Evolutionary conservation across 345 rosid genomes (phyloP).

Genomic region (rapeseed (Brassica napus)): DNA sequence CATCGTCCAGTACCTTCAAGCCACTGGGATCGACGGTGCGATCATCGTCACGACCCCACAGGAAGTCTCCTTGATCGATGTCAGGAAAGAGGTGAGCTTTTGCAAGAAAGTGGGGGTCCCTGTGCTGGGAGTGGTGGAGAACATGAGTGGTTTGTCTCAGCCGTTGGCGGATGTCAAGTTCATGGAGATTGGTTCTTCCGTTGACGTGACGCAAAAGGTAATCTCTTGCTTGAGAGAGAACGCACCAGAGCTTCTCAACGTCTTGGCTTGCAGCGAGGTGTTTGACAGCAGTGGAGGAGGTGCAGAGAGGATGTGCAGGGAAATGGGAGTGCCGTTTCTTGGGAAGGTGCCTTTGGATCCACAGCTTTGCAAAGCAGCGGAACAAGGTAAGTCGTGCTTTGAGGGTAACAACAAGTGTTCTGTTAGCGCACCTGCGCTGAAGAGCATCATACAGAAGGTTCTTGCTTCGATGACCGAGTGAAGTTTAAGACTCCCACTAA

Average conservation of each 20-base stretch:
- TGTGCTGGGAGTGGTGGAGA: slow-evolving; percentile 94
- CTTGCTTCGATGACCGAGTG: slow-evolving; percentile 39
- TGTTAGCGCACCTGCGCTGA: slow-evolving; percentile 68
- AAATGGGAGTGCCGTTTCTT: slow-evolving; percentile 82
- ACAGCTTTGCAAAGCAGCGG: slow-evolving; percentile 78
- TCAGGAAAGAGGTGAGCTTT: slow-evolving; percentile 87
- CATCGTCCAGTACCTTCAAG: slow-evolving; percentile 84
- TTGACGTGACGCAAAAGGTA: slow-evolving; percentile 59
- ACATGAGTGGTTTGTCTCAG: slow-evolving; percentile 92
- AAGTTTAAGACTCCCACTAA: background rate
- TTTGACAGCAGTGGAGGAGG: slow-evolving; percentile 92
- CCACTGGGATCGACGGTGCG: slow-evolving; percentile 86
- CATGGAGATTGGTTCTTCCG: slow-evolving; percentile 53
- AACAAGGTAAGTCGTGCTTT: slow-evolving; percentile 90
- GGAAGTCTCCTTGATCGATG: slow-evolving; percentile 90
- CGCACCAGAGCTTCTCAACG: slow-evolving; percentile 70
- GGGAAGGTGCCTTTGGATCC: slow-evolving; percentile 95
- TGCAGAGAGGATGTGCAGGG: slow-evolving; percentile 74
- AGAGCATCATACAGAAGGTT: slow-evolving; percentile 57
- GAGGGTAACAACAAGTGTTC: slow-evolving; percentile 55
- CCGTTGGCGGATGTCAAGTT: slow-evolving; percentile 67
- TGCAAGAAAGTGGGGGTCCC: slow-evolving; percentile 91
- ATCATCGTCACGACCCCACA: slow-evolving; percentile 93
- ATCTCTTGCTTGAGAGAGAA: slow-evolving; percentile 56
- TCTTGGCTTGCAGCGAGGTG: slow-evolving; percentile 65